phyloP scores from a whole-genome alignment of 2,329 filamentous ascomycete species.

The Fonsecaea pedrosoi region DNA sequence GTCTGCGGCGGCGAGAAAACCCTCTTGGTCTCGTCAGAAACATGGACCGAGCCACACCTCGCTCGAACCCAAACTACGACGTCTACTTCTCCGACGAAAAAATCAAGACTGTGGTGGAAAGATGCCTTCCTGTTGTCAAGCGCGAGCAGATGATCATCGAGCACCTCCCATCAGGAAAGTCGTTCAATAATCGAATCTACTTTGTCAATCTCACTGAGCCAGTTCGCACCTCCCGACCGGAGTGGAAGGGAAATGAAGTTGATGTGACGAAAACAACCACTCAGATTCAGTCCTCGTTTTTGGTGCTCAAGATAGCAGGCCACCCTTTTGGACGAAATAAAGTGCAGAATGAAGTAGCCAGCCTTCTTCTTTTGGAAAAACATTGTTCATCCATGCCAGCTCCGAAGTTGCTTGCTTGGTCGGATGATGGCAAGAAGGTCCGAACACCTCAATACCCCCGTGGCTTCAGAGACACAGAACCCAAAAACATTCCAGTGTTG shows the following conservation, averaged over 20 bases:
- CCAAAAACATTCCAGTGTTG: slow-evolving; percentile 15
- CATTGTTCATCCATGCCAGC: slow-evolving; percentile 35
- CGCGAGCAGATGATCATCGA: slow-evolving; percentile 28
- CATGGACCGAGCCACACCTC: slow-evolving; percentile 27
- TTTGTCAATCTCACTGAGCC: slow-evolving; percentile 33
- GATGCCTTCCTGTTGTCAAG: slow-evolving; percentile 31
- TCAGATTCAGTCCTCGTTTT: slow-evolving; percentile 19
- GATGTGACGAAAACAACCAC: slow-evolving; percentile 15
- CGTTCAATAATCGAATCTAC: slow-evolving; percentile 39
- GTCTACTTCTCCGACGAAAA: slow-evolving; percentile 33
- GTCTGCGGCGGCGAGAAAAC: slow-evolving; percentile 7
- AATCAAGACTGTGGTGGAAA: slow-evolving; percentile 30
- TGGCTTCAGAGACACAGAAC: slow-evolving; percentile 20
- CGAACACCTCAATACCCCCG: slow-evolving; percentile 26
- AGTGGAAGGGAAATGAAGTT: slow-evolving; percentile 20
- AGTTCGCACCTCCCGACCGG: slow-evolving; percentile 6
- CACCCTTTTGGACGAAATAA: slow-evolving; percentile 30
- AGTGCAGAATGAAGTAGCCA: slow-evolving; percentile 36
- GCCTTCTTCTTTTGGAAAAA: slow-evolving; percentile 31
- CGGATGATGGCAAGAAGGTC: slow-evolving; percentile 33
- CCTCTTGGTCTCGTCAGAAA: slow-evolving; percentile 1
- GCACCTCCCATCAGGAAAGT: slow-evolving; percentile 31
- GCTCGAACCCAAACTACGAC: slow-evolving; percentile 34
- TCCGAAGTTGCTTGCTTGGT: slow-evolving; percentile 35
- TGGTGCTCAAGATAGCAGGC: slow-evolving; percentile 35